Evolutionary conservation across 129 eudicot genomes (phyloP), one percentile per base, ranked within the genome.

Genomic region (Flaveria bidentis): DNA sequence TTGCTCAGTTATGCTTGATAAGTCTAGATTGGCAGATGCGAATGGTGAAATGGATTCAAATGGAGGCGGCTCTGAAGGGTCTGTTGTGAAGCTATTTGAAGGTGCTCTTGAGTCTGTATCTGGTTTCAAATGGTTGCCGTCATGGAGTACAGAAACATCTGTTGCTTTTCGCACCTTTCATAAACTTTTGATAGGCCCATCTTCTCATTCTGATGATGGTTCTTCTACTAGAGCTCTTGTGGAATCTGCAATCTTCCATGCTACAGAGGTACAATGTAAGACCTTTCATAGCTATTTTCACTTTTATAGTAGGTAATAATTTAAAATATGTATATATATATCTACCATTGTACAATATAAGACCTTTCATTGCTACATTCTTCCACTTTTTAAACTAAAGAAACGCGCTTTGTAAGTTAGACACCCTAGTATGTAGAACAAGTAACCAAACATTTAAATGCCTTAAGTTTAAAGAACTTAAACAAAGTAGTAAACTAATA

Each of bases 131-230:
- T 93, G 97, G 97, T 73, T 93, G 87, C 98, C 98, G 9, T 85
- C 97, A 23, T 91, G 97, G 97, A 93, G 97, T 83, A 82, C 93
- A 1, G 98, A 93, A 85, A 91, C 96, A 72, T 85, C 93, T 60
- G 98, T 93, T 62, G 97, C 93, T 1, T 91, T 93, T 47, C 89
- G 96, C 20, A 83, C 91, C 67, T 84, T 93, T 82, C 91, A 91
- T 84, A 91, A 88, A 64, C 89, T 93, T 74, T 76, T 93, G 84
- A 85, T 91, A 33, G 91, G 98, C 72, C 78, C 82, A 6, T 87
- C 96, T 64, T 84, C 89, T 44, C 93, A 87, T 86, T 82, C 84
- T 12, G 90, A 81, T 57, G 41, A 53, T 71, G 87, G 78, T 81
- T 73, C 84, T 78, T 73, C 87, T 28, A 69, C 74, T 41, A 79